Evolutionary conservation across 345 rosid species (phyloP).

Genomic region (Populus tremula): DNA sequence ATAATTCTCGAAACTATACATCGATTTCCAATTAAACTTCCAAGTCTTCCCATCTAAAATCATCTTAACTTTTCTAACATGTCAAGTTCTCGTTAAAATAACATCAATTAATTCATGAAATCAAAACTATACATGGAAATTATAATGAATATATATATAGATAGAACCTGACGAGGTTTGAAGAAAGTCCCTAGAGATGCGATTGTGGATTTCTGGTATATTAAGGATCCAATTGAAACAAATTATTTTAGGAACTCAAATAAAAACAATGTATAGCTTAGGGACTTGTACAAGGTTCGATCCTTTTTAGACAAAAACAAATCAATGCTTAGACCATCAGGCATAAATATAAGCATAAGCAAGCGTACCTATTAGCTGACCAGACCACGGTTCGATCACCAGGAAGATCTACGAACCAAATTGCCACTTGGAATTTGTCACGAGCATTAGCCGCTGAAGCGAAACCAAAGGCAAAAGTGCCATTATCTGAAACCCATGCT

Average conservation of each 20-base stretch:
- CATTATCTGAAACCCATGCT: constrained; percentile 64
- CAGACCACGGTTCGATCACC: constrained; percentile 75
- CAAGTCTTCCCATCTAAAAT: no score
- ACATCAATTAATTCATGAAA: no score
- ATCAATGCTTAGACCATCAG: not conserved
- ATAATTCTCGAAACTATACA: no score
- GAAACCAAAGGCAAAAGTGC: constrained; percentile 83
- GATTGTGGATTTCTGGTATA: not conserved
- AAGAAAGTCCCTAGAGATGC: no score
- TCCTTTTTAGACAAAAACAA: not conserved
- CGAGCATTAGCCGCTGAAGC: constrained; percentile 22
- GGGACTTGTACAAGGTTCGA: not conserved
- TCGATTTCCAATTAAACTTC: no score
- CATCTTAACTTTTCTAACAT: no score
- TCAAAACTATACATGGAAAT: no score
- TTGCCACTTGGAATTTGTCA: constrained; percentile 47
- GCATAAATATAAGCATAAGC: not conserved
- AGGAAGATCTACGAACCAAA: constrained; percentile 77
- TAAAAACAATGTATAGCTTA: no score
- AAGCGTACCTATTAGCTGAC: constrained; percentile 70
- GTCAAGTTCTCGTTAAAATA: no score
- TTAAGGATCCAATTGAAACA: not conserved
- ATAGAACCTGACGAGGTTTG: no score
- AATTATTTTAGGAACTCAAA: not conserved
- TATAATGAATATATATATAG: no score